Base-by-base conservation (phyloP, 352 stramenopile species). In the Peronospora farinosa region DNA sequence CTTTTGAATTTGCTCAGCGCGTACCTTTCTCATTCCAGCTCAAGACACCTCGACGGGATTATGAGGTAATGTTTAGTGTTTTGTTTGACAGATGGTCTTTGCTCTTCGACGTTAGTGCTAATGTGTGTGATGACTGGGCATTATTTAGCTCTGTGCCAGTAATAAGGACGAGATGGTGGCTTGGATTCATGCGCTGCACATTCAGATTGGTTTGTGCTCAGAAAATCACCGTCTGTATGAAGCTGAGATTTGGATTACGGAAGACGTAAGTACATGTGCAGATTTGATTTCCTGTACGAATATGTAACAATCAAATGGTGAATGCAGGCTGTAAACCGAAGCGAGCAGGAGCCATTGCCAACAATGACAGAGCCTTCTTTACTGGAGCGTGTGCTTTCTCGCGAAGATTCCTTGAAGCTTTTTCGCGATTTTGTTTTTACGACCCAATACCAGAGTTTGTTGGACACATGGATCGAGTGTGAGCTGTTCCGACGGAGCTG, bases 401-500 rank as follows among this genome's bases (percentile, higher is more conserved):
- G 79, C 50, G 77, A 90, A 72, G 79, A 88, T 39, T 81, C 76
- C 17, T 60, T 84, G 25, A 90, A 91, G 57, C 65, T 86, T 23
- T 91, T 92, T 48, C 74, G 79, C 8, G 82, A 92, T 40, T 92
- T 87, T 51, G 72, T 83, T 31, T 76, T 74, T 56, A 75, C 65
- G 17, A 80, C 77, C 8, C 60, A 71, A 8, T 72, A 76, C 17
- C 77, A 88, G 39, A 67, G 54, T 32, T 69, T 92, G 13, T 37
- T 92, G 39, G 79, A 92, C 47, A 88, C 79, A n/a, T 92, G 79
- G 79, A 81, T 87, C 36, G 77, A 92, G 48, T 91, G 78, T 45
- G 82, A 92, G 40, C 57, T 86, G 6, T 92, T 91, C 37, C 78
- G 79, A 12, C 67, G 75, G 13, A 83, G 77, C 21, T 86, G 76